Evolutionary conservation across 257 asterid genomes (phyloP).

Genomic region (Euphrasia confusa): DNA sequence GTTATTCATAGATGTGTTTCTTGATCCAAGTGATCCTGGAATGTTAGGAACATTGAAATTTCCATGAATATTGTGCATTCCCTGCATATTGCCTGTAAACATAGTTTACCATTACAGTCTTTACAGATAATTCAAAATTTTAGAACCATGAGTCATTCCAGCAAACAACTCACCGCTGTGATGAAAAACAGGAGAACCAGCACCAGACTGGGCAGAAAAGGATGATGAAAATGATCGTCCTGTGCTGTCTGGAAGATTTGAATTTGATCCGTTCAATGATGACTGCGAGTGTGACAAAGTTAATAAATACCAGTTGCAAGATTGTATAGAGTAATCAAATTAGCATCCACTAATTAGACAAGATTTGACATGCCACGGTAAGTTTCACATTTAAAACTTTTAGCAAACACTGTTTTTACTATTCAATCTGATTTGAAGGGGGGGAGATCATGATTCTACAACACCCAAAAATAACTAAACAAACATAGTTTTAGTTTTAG

Average conservation of each 20-base stretch:
- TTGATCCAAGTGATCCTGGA: slow-evolving; percentile 89
- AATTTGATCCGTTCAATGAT: slow-evolving; percentile 74
- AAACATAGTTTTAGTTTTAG: too few species aligned
- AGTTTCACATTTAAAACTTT: too few species aligned
- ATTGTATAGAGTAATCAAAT: not conserved
- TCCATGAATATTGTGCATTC: slow-evolving; percentile 86
- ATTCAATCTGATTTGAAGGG: too few species aligned
- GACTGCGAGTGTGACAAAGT: slow-evolving; percentile 50
- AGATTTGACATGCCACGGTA: too few species aligned
- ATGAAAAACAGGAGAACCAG: slow-evolving; percentile 82
- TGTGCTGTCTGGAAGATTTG: slow-evolving; percentile 81
- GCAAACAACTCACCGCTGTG: slow-evolving; percentile 60
- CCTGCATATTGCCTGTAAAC: slow-evolving; percentile 80
- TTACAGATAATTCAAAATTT: slow-evolving; percentile 18
- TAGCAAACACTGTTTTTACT: too few species aligned
- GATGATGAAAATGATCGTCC: slow-evolving; percentile 81
- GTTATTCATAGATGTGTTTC: slow-evolving; percentile 68
- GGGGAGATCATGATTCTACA: too few species aligned
- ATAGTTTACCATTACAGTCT: slow-evolving; percentile 24
- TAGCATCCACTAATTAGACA: too few species aligned
- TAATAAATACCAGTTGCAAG: slow-evolving; percentile 21
- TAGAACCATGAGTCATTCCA: slow-evolving; percentile 22
- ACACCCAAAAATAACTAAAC: too few species aligned
- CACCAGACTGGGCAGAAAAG: slow-evolving; percentile 91
- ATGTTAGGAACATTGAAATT: slow-evolving; percentile 77